These are phyloP conservation scores for Fusarium nurragi DNA, from an alignment of 2,329 filamentous ascomycete species.

Conservation along the genomic window DNA sequence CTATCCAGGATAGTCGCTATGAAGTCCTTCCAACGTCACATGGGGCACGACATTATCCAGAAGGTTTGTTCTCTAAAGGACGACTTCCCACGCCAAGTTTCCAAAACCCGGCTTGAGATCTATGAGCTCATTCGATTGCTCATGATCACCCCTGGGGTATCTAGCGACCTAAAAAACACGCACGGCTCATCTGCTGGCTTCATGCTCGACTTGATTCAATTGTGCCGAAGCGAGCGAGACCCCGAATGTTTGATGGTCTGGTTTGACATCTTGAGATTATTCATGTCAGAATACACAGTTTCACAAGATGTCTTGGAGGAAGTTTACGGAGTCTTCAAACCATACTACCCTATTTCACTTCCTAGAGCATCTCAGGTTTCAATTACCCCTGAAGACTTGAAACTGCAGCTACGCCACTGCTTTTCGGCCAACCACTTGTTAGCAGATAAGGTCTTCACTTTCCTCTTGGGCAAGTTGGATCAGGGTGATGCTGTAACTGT, in stretches of 20 bases:
- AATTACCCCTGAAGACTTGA: conserved; percentile 66
- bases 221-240: conserved; percentile 66
- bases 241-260: conserved; percentile 66
- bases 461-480: conserved; percentile 66
- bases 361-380: conserved; percentile 60
- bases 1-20: conserved; percentile 60
- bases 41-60: conserved; percentile 59
- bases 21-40: conserved; percentile 61
- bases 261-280: conserved; percentile 61
- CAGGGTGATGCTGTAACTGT: conserved; percentile 67
- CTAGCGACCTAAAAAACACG: conserved; percentile 55
- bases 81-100: conserved; percentile 64
- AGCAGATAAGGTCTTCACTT: conserved; percentile 60
- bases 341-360: conserved; percentile 69
- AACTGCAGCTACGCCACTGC: conserved; percentile 61
- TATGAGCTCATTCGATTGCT: conserved; percentile 60
- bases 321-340: conserved; percentile 65
- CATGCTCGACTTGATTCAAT: conserved; percentile 58
- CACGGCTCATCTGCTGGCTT: conserved; percentile 58
- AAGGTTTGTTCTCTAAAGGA: conserved; percentile 62
- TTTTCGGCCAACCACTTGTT: conserved; percentile 62
- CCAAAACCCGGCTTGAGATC: conserved; percentile 61
- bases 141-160: conserved; percentile 55
- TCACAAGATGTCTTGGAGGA: conserved; percentile 58
- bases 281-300: conserved; percentile 57